phyloP scores from a whole-genome alignment of 108 stramenopile genomes.

The Cyclotella kingstonii region DNA sequence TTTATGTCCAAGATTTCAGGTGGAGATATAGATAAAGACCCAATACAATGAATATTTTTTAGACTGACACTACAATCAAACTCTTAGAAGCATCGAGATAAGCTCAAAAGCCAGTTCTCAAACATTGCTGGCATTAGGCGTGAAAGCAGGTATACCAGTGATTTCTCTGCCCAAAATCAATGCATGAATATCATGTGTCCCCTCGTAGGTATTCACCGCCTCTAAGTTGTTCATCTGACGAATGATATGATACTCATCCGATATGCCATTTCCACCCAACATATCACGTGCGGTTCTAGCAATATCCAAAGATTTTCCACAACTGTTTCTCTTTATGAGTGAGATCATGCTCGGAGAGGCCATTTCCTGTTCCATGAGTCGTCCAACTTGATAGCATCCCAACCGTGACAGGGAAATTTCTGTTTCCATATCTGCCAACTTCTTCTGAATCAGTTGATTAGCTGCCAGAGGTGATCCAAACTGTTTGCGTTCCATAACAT shows the following conservation, averaged over 20 bases:
- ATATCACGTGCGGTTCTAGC: conserved; percentile 88
- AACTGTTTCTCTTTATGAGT: conserved; percentile 92
- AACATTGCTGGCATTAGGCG: conserved; percentile 41
- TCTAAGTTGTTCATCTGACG: conserved; percentile 95
- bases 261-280: conserved; percentile 95
- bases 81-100: background rate
- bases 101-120: background rate
- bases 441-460: conserved; percentile 94
- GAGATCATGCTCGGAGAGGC: conserved; percentile 88
- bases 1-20: no score
- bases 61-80: background rate
- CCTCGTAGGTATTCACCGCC: conserved; percentile 98
- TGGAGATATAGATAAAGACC: no score
- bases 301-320: conserved; percentile 90
- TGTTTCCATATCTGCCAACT: conserved; percentile 92
- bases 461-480: conserved; percentile 93
- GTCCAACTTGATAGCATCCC: conserved; percentile 81
- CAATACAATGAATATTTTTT: background rate
- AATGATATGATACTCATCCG: conserved; percentile 96
- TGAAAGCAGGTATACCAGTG: conserved; percentile 89
- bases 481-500: conserved; percentile 84
- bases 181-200: conserved; percentile 96
- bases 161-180: conserved; percentile 93
- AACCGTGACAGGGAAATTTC: conserved; percentile 74
- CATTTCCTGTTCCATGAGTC: conserved; percentile 78